Evolutionary conservation across 1,139 yeast species (phyloP).

Genomic region (Geotrichum phurueaensis): DNA sequence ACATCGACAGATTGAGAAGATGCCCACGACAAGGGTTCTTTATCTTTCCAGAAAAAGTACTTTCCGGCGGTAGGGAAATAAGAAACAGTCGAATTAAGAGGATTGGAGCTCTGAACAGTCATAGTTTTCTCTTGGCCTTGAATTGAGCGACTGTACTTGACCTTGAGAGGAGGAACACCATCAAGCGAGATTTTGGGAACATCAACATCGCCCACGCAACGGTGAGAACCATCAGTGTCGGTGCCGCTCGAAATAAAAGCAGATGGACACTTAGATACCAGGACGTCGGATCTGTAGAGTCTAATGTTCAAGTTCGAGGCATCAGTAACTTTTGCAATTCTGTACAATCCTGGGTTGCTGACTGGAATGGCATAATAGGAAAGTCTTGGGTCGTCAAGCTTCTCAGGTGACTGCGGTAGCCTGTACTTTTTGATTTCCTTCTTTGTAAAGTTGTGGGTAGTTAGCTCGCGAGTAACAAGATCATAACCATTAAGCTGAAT

Average conservation of each 20-base stretch:
- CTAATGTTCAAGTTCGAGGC: slow-evolving; percentile 54
- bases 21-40: slow-evolving; percentile 50
- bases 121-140: slow-evolving; percentile 42
- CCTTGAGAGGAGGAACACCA: slow-evolving; percentile 72
- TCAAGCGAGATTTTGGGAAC: slow-evolving; percentile 50
- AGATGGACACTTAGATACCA: slow-evolving; percentile 72
- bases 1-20: slow-evolving; percentile 43
- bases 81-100: slow-evolving; percentile 27
- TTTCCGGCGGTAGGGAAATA: slow-evolving; percentile 16
- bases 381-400: slow-evolving; percentile 32
- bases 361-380: slow-evolving; percentile 56
- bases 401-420: slow-evolving; percentile 37
- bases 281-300: slow-evolving; percentile 55
- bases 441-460: slow-evolving; percentile 50
- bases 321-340: slow-evolving; percentile 60
- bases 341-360: slow-evolving; percentile 65
- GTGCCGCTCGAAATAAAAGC: slow-evolving; percentile 43
- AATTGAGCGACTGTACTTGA: slow-evolving; percentile 54
- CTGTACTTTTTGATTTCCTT: slow-evolving; percentile 43
- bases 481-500: slow-evolving; percentile 62
- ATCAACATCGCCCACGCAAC: slow-evolving; percentile 60
- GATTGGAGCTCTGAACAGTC: slow-evolving; percentile 45
- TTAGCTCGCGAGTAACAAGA: slow-evolving; percentile 48
- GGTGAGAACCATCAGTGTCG: slow-evolving; percentile 36
- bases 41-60: slow-evolving; percentile 31